Base-by-base conservation (phyloP, 2,329 filamentous ascomycete species). In the Colletotrichum sp. region DNA sequence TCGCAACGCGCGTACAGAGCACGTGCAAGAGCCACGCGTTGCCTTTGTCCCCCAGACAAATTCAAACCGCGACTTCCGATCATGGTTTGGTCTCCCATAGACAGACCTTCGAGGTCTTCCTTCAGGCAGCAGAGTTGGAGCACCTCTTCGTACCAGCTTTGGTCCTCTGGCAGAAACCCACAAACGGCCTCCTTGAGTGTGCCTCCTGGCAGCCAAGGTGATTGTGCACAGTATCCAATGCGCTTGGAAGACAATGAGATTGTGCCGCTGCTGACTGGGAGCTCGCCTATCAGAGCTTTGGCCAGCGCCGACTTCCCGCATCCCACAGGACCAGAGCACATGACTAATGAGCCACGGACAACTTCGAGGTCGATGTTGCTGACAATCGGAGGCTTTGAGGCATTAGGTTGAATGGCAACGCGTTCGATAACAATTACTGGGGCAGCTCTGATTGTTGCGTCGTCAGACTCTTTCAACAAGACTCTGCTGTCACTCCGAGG, bases 131-230 rank as follows among this genome's bases (percentile, higher is more conserved):
- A 80, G 3, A 77, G 76, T 16, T 68, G 77, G 6, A 79, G 12
- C 18, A 83, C 82, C 15, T 81, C 75, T 3, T 84, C 30, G 1
- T 86, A 86, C 80, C 85, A 83, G 44, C 26, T 1, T 77, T 77
- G 7, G 84, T 83, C 6, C 75, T 77, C 1, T 57, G 73, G 36
- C 18, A 36, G 16, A n/a, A 66, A 76, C 64, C 76, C 78, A 10
- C 72, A 68, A 10, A 82, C 77, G 13, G 76, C 78, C 7, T 79
- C 70, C 34, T 77, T 76, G 26, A 82, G 64, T 36, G 74, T 73
- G 26, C 69, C 68, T 60, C 77, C 71, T 5, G 71, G 66, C 36
- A 81, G 48, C 81, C 80, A 79, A 39, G 80, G 68, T 52, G 68
- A 75, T 67, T 81, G 77, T 32, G 77, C 59, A 66, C 78, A 78